A percentile compares a stretch with the other conserved stretches of the same genome.
These are phyloP conservation scores for Globisporangium orthogonon DNA, from an alignment of 352 stramenopile genomes.

Conservation along the genomic window DNA sequence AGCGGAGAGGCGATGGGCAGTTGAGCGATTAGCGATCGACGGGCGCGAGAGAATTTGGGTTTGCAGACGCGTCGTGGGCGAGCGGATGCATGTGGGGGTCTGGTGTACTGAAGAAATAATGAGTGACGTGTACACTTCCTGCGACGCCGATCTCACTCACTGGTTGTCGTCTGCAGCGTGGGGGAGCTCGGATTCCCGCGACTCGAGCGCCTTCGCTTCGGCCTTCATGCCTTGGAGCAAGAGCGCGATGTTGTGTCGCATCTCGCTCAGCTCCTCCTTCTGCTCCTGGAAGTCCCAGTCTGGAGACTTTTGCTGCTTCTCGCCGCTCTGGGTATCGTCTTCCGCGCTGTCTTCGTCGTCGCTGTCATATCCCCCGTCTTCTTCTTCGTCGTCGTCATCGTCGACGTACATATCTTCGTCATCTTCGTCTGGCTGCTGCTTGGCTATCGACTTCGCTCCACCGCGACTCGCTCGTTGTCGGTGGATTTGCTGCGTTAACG, in stretches of 20 bases:
- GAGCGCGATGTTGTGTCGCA: slow-evolving; percentile 60
- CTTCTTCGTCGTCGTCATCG: slow-evolving; percentile 19
- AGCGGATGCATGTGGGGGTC: neutral
- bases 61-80: neutral
- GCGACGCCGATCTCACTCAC: neutral
- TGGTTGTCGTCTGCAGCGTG: slow-evolving; percentile 3
- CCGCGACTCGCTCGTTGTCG: neutral
- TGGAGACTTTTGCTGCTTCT: slow-evolving; percentile 8
- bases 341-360: slow-evolving; percentile 13
- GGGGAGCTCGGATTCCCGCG: neutral
- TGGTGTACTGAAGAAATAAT: slow-evolving; percentile 1
- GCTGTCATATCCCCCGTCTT: slow-evolving; percentile 12
- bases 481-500: neutral
- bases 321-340: slow-evolving; percentile 12
- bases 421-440: slow-evolving; percentile 26
- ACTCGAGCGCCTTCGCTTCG: slow-evolving; percentile 42
- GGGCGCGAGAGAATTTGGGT: neutral
- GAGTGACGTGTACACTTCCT: neutral
- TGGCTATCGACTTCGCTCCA: slow-evolving; percentile 15
- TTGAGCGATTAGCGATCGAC: too few relatives aligned
- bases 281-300: slow-evolving; percentile 55
- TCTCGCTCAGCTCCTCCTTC: slow-evolving; percentile 48
- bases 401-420: slow-evolving; percentile 17
- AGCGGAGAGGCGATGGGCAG: too few relatives aligned
- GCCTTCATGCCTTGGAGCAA: slow-evolving; percentile 54